A percentile compares a stretch with the other conserved stretches of the same genome.
These are phyloP conservation scores for Trametes cinnabarina DNA, from an alignment of 768 basidiomycete species.

Conservation along the genomic window DNA sequence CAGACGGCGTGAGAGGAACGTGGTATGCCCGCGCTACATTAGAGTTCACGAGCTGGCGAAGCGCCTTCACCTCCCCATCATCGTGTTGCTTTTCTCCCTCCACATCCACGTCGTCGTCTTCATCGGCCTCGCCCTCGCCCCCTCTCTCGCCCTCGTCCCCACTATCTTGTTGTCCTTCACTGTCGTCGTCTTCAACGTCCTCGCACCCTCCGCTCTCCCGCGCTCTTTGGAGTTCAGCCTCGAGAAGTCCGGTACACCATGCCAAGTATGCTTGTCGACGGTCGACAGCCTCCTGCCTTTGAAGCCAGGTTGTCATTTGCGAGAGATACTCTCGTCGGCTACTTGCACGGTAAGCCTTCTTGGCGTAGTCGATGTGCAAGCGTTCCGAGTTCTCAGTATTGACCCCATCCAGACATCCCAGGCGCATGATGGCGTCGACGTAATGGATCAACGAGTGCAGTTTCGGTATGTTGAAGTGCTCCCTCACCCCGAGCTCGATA, in stretches of 20 bases:
- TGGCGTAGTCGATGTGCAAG: constrained; percentile 42
- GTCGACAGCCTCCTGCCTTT: constrained; percentile 31
- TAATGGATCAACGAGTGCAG: constrained; percentile 40
- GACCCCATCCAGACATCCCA: constrained; percentile 40
- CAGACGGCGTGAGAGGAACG: neutral
- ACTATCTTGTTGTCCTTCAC: neutral
- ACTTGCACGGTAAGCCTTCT: constrained; percentile 36
- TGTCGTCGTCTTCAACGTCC: neutral
- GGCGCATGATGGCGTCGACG: constrained; percentile 25
- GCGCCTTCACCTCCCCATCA: neutral
- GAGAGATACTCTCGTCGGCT: constrained; percentile 35
- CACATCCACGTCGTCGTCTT: neutral
- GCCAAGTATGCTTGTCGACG: constrained; percentile 18
- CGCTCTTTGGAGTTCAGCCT: neutral
- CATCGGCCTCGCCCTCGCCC: too few species aligned
- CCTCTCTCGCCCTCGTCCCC: neutral
- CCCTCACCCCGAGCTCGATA: constrained; percentile 33
- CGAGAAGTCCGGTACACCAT: neutral
- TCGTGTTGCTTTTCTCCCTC: neutral
- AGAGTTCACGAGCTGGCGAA: neutral
- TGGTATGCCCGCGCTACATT: neutral
- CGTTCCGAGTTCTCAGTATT: constrained; percentile 41
- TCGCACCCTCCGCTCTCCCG: too few species aligned
- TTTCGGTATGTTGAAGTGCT: constrained; percentile 44
- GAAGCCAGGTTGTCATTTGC: constrained; percentile 42